Percentiles rank a stretch among this genome's conserved stretches.
These are phyloP conservation scores for Acacia concinna DNA, from an alignment of 331 rosid genomes.

Conservation along the genomic window DNA sequence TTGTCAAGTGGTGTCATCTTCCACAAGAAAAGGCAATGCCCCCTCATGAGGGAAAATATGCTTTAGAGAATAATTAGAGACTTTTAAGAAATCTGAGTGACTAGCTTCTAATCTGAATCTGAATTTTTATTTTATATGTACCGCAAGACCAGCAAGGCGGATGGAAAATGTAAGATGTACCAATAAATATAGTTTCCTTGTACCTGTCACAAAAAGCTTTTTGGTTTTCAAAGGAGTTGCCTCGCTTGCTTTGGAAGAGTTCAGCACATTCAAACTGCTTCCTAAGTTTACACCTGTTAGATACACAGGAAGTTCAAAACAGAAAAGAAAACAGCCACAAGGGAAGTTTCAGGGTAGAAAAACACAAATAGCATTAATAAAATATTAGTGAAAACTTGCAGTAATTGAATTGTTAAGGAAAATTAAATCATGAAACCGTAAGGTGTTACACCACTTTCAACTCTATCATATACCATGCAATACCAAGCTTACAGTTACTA, in stretches of 20 bases:
- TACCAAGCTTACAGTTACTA: background rate
- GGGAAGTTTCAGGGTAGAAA: constrained; percentile 1
- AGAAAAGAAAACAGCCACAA: constrained; percentile 6
- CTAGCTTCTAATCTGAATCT: too few relatives aligned
- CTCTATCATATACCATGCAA: background rate
- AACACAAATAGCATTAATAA: background rate
- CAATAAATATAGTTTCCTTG: constrained; percentile 5
- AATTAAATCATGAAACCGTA: constrained; percentile 3
- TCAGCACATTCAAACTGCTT: constrained; percentile 35
- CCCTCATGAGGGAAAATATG: background rate
- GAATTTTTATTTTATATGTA: background rate
- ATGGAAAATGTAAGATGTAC: background rate
- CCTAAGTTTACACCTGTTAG: constrained; percentile 52
- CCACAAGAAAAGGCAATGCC: background rate
- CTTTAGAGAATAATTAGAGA: background rate
- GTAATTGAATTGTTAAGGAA: background rate
- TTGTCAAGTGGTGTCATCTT: constrained; percentile 12
- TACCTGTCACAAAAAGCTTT: constrained; percentile 90
- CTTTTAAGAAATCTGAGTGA: background rate
- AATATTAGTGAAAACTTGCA: background rate
- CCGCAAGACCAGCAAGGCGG: constrained; percentile 1
- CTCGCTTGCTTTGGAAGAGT: constrained; percentile 53
- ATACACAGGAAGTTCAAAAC: constrained; percentile 14
- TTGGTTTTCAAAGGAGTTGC: constrained; percentile 53
- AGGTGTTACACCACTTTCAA: constrained; percentile 1